phyloP scores from a whole-genome alignment of 306 rosid genomes.

The Adenanthera pavonina region DNA sequence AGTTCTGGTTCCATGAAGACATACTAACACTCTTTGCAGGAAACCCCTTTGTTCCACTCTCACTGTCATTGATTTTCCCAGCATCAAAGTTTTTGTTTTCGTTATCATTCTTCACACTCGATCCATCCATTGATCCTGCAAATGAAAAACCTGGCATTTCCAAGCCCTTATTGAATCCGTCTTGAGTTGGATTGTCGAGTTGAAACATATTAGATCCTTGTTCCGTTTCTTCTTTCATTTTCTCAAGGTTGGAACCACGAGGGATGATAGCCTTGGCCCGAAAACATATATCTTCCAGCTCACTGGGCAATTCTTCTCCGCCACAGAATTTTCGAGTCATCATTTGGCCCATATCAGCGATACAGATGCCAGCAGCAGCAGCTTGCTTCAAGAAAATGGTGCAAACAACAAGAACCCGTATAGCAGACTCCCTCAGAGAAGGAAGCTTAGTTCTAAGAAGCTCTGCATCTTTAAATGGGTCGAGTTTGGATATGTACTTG shows the following conservation, averaged over 20 bases:
- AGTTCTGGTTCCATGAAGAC: conserved; percentile 34
- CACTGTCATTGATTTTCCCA: neutral
- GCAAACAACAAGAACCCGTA: conserved; percentile 81
- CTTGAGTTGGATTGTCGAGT: conserved; percentile 27
- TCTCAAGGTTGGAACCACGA: conserved; percentile 15
- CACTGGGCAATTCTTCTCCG: conserved; percentile 59
- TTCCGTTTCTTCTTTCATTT: conserved; percentile 29
- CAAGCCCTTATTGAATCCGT: conserved; percentile 35
- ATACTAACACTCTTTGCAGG: conserved; percentile 18
- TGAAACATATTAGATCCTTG: conserved; percentile 38
- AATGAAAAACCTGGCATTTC: conserved; percentile 42
- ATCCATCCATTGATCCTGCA: conserved; percentile 38
- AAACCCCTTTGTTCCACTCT: conserved; percentile 12
- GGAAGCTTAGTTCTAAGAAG: conserved; percentile 69
- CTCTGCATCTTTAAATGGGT: conserved; percentile 80
- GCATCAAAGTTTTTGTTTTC: neutral
- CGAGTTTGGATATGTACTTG: conserved; percentile 76
- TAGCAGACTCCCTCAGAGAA: conserved; percentile 64
- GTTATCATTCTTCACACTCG: conserved; percentile 4
- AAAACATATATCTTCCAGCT: conserved; percentile 63
- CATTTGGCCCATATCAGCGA: conserved; percentile 81
- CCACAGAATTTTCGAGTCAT: conserved; percentile 69
- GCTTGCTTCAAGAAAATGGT: conserved; percentile 81
- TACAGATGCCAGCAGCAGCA: conserved; percentile 68
- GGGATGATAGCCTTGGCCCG: conserved; percentile 58